Percentiles rank a stretch among this genome's conserved stretches.
phyloP scores from a whole-genome alignment of 768 basidiomycete species.

The Xerocomus potaroensis region DNA sequence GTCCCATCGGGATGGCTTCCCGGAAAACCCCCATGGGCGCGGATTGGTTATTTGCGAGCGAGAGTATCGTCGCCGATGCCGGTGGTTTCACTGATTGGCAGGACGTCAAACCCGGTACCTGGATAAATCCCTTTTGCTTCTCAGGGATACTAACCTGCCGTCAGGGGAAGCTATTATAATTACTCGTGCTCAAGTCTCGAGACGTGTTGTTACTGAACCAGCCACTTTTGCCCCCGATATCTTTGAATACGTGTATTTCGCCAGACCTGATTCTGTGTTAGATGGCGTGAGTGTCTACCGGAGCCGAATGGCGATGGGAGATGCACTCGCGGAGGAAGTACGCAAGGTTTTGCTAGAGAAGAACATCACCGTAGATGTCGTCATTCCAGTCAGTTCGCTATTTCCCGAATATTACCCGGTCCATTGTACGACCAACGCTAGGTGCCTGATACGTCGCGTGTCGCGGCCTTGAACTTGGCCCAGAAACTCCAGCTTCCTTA shows the following conservation, averaged over 20 bases:
- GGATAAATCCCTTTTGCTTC: background rate
- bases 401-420: background rate
- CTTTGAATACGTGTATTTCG: conserved; percentile 98
- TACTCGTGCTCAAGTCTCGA: conserved; percentile 71
- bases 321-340: conserved; percentile 87
- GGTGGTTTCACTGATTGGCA: conserved; percentile 89
- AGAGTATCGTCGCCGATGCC: conserved; percentile 95
- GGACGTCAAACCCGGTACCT: conserved; percentile 83
- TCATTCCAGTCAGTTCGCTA: conserved; percentile 69
- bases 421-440: conserved; percentile 22
- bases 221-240: conserved; percentile 93
- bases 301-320: conserved; percentile 99
- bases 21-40: conserved; percentile 54
- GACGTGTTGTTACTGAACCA: conserved; percentile 66
- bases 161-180: conserved; percentile 94
- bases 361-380: conserved; percentile 82
- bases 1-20: conserved; percentile 84
- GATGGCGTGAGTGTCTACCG: conserved; percentile 98
- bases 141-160: conserved; percentile 1
- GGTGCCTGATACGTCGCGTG: conserved; percentile 96
- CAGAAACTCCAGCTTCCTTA: conserved; percentile 89
- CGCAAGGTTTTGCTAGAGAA: conserved; percentile 62
- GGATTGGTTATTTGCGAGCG: conserved; percentile 91
- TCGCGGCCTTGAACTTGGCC: conserved; percentile 92
- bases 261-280: conserved; percentile 94